phyloP scores from a whole-genome alignment of 2,329 filamentous ascomycete genomes.

The Basipetospora chlamydospora region DNA sequence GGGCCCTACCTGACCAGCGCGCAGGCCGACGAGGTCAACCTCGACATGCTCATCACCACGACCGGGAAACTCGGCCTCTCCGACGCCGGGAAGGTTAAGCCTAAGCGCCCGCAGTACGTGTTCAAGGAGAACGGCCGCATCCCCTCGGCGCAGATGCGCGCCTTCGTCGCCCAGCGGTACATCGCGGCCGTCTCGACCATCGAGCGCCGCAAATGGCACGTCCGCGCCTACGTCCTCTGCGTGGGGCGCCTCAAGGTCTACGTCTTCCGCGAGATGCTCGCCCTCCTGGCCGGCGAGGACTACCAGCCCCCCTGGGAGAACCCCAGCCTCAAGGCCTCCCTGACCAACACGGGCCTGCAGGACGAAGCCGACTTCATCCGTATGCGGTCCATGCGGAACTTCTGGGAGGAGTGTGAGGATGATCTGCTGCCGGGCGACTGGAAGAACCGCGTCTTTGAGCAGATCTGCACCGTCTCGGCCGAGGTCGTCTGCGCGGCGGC shows the following conservation, averaged over 20 bases:
- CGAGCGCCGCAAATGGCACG: conserved; percentile 21
- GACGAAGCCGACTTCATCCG: conserved; percentile 18
- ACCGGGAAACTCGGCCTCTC: conserved; percentile 11
- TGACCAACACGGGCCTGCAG: conserved; percentile 24
- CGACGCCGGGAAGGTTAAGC: conserved; percentile 3
- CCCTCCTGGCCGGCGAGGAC: conserved; percentile 18
- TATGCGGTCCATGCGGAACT: conserved; percentile 20
- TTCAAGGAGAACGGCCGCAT: conserved; percentile 19
- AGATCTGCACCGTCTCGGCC: conserved; percentile 18
- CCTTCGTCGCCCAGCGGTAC: conserved; percentile 23
- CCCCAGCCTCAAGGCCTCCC: conserved; percentile 17
- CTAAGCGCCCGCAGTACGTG: conserved; percentile 10
- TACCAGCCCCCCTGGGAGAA: conserved; percentile 22
- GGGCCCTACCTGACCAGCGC: conserved; percentile 11
- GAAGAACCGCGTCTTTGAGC: conserved; percentile 19
- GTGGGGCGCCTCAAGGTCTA: conserved; percentile 22
- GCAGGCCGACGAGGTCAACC: conserved; percentile 13
- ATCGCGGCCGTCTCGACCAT: conserved; percentile 17
- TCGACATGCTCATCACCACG: conserved; percentile 18
- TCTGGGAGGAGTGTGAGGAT: conserved; percentile 16
- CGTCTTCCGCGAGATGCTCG: conserved; percentile 21
- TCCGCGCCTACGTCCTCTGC: conserved; percentile 20
- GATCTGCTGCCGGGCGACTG: conserved; percentile 17
- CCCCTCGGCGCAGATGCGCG: conserved; percentile 21
- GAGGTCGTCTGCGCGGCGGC: conserved; percentile 20